Evolutionary conservation across 1,139 yeast genomes (phyloP), one percentile per base, ranked within the genome.

Genomic region (Geotrichum cucujoidarum): DNA sequence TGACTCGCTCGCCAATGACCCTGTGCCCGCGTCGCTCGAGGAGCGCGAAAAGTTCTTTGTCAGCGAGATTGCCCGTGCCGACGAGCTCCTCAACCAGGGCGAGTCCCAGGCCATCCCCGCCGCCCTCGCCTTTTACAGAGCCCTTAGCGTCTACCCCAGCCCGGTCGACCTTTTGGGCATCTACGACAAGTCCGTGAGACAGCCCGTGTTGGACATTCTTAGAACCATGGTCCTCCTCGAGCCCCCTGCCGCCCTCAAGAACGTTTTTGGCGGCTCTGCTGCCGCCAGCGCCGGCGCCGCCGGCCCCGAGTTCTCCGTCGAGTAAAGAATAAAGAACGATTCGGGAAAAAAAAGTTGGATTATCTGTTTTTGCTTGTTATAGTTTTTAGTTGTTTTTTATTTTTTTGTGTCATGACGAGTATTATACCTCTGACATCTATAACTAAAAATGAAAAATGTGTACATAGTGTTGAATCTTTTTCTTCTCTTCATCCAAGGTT

Each of bases 71-170:
- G 84, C 89, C 47, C 66, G 75, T 47, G 97, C 95, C 64, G 97
- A 90, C 51, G 67, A 64, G 52, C 58, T 63, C 46, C 55, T 59
- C 47, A 56, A 54, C 51, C 47, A 54, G 27, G 65, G 62, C 40
- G 47, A 43, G 27, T 32, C 32, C 20, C 29, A 34, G 2, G 17
- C 38, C 65, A 68, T 83, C 54, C 87, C 82, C 51, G 83, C 96
- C 38, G 97, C 97, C 37, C 73, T 89, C 58, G 79, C 85, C 59
- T 92, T 89, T 76, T 92, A 92, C 77, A 86, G 89, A 69, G 97
- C 97, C n/a, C 76, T 92, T 64, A 79, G 87, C 32, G 90, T 89
- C 45, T 92, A 90, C 68, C 97, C 98, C 53, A 85, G 85, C 68
- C 98, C 97, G 50, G 83, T 94, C 51, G 96, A 88, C 59, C 78